A percentile compares a stretch with the other conserved stretches of the same genome.
These are phyloP conservation scores for Cetradonia linearis DNA, from an alignment of 495 filamentous ascomycete genomes.

Conservation along the genomic window DNA sequence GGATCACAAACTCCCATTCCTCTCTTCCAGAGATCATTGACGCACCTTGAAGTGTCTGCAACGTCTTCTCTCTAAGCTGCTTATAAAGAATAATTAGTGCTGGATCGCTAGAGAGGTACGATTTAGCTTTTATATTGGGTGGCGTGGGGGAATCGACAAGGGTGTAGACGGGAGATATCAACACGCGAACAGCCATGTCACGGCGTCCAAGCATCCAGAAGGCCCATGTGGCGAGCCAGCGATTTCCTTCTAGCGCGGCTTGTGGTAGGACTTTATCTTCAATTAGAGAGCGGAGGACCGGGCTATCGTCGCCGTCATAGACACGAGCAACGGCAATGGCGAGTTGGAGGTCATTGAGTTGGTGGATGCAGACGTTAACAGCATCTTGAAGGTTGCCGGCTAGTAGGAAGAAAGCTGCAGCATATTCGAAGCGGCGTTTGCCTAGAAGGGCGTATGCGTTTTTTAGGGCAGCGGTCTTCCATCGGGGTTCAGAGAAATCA, in stretches of 20 bases:
- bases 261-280: slow-evolving; percentile 69
- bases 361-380: slow-evolving; percentile 70
- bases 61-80: slow-evolving; percentile 72
- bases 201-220: slow-evolving; percentile 82
- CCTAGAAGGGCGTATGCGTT: slow-evolving; percentile 97
- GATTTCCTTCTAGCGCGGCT: slow-evolving; percentile 70
- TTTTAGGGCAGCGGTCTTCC: slow-evolving; percentile 86
- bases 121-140: slow-evolving; percentile 54
- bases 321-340: slow-evolving; percentile 82
- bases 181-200: slow-evolving; percentile 77
- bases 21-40: slow-evolving; percentile 66
- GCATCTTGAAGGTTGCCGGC: slow-evolving; percentile 80
- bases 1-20: slow-evolving; percentile 85
- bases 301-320: slow-evolving; percentile 78
- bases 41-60: slow-evolving; percentile 77
- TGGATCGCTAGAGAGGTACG: slow-evolving; percentile 83
- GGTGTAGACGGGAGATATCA: slow-evolving; percentile 68
- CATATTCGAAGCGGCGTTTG: slow-evolving; percentile 86
- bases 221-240: slow-evolving; percentile 93
- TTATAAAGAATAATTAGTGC: slow-evolving; percentile 78
- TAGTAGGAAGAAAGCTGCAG: slow-evolving; percentile 89
- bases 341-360: slow-evolving; percentile 79
- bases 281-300: slow-evolving; percentile 61
- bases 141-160: slow-evolving; percentile 48
- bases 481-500: slow-evolving; percentile 75